Evolutionary conservation across 202 grass and related monocot species (phyloP), one percentile per base, ranked within the genome.

Genomic region (Musa balbisiana): DNA sequence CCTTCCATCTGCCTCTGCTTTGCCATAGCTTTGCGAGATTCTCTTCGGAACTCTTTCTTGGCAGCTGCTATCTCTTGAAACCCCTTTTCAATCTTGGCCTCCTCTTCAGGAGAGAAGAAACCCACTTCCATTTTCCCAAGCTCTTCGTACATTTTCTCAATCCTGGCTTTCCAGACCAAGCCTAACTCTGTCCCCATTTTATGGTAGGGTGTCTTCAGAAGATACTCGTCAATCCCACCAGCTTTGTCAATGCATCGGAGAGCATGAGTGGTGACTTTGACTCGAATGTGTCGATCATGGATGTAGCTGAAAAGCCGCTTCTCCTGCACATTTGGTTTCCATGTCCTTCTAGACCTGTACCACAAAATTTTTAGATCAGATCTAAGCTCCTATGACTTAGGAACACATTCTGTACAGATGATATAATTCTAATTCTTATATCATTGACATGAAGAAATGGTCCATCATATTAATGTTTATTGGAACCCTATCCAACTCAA

Each of bases 261-360:
- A 54, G 95, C 95, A 83, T 92, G 91, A n/a, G 91, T 92, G 49
- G 91, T 94, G 56, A 99, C 95, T 68, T 94, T 92, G 13, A 99
- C 82, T 73, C 83, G 76, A 81, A 99, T 99, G 83, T 94, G 87
- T 8, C 83, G 53, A 26, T 99, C 87, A 78, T 99, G 91, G 55
- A 99, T 92, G 84, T 94, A 99, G 82, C 91, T 94, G 62, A 99
- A 99, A 79, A 99, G 83, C 71, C 89, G 95, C 49, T 98, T 98
- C 78, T 92, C 87, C 84, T 94, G 95, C 79, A 99, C 95, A 85
- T 98, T 98, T 52, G 95, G 95, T 64, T 98, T 98, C 95, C 91
- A 94, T 77, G 81, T 79, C 64, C 91, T 85, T 66, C 89, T 90
- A 78, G 91, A 88, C 80, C 95, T 99, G 64, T 76, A 80, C 72